Conservation (phyloP, 139 green algal genomes). For the Astrephomene gubernaculifera region DNA sequence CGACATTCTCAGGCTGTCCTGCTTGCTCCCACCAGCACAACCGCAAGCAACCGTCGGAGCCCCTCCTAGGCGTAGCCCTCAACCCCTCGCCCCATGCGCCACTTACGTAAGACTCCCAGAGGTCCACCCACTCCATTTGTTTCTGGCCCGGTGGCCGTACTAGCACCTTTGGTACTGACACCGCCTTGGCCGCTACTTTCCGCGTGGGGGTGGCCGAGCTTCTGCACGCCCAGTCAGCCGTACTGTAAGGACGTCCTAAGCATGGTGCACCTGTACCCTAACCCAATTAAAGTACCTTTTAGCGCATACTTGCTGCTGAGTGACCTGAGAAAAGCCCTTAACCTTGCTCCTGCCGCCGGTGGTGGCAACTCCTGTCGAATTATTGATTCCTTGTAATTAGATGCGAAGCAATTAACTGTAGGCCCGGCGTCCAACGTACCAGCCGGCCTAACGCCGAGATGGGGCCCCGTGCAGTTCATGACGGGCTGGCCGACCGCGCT, state of each 20-base stretch:
- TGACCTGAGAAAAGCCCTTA: conserved; percentile 54
- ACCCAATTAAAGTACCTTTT: background rate
- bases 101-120: conserved; percentile 77
- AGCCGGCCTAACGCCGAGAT: conserved; percentile 57
- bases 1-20: too few species aligned
- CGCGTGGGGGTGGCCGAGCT: conserved; percentile 43
- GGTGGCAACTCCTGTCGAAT: too few species aligned
- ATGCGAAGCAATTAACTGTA: too few species aligned
- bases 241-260: background rate
- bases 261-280: background rate
- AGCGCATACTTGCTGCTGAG: conserved; percentile 54
- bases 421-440: conserved; percentile 15
- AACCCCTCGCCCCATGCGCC: too few species aligned
- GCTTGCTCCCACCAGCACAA: too few species aligned
- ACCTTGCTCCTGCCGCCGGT: conserved; percentile 34
- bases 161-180: conserved; percentile 63
- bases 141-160: conserved; percentile 60
- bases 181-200: conserved; percentile 59
- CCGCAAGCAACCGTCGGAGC: too few species aligned
- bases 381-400: background rate
- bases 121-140: conserved; percentile 75
- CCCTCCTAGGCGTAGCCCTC: too few species aligned
- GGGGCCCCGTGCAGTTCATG: conserved; percentile 24
- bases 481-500: conserved; percentile 29
- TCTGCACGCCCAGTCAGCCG: too few species aligned